These are phyloP conservation scores for Penicillium paneum DNA, from an alignment of 2,329 filamentous ascomycete genomes.

Conservation along the genomic window DNA sequence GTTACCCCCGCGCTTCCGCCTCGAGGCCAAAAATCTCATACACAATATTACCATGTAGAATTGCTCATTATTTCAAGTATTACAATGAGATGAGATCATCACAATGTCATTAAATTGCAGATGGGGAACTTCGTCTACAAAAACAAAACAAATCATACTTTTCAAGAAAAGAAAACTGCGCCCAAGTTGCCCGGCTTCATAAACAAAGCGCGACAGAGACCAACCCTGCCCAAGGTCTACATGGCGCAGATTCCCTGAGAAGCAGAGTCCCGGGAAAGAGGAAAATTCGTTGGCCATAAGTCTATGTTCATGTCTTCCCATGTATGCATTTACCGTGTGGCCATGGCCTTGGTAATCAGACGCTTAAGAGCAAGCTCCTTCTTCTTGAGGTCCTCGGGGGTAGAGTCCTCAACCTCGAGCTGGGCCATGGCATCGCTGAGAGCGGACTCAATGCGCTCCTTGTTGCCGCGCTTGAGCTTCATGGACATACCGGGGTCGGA, in stretches of 20 bases:
- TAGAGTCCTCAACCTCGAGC: conserved; percentile 90
- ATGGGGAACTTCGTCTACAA: conserved; percentile 32
- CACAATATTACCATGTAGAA: neutral
- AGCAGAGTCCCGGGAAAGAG: conserved; percentile 12
- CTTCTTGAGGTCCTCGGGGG: conserved; percentile 97
- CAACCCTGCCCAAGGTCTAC: conserved; percentile 24
- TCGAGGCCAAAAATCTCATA: neutral
- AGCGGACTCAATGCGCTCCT: conserved; percentile 98
- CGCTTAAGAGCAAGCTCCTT: conserved; percentile 98
- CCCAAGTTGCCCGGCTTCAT: conserved; percentile 28
- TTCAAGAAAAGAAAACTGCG: conserved; percentile 28
- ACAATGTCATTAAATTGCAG: conserved; percentile 35
- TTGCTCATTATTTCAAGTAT: neutral
- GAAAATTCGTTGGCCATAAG: conserved; percentile 20
- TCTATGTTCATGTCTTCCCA: conserved; percentile 26
- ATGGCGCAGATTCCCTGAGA: conserved; percentile 19
- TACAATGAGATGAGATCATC: conserved; percentile 19
- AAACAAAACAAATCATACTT: conserved; percentile 26
- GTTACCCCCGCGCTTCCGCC: neutral
- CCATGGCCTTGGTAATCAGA: conserved; percentile 97
- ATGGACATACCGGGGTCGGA: conserved; percentile 93
- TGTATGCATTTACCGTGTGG: conserved; percentile 67
- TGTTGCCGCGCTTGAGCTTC: conserved; percentile 98
- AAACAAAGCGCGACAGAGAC: conserved; percentile 25
- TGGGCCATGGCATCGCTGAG: conserved; percentile 96